Percentiles rank a stretch among this genome's conserved stretches.
Evolutionary conservation across 176 grass and related monocot genomes (phyloP).

Genomic region (Luzula sylvatica): DNA sequence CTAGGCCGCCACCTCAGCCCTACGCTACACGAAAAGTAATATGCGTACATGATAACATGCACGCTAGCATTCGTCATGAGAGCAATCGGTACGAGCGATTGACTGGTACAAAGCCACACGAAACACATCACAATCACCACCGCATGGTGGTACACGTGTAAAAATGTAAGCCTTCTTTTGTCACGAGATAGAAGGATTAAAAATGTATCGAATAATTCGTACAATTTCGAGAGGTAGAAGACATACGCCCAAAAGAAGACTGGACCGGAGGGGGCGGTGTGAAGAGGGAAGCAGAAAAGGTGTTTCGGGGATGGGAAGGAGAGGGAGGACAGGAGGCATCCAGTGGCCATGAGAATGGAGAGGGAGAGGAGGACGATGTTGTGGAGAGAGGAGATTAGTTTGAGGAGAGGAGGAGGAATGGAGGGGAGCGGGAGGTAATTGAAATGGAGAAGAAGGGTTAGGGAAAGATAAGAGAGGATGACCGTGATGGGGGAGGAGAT

Average conservation of each 20-base stretch:
- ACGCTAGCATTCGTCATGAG: slow-evolving; percentile 77
- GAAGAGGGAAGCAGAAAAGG: slow-evolving; percentile 69
- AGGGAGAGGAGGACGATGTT: slow-evolving; percentile 53
- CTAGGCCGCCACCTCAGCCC: slow-evolving; percentile 55
- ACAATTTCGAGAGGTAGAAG: slow-evolving; percentile 92
- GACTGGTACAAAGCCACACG: slow-evolving; percentile 68
- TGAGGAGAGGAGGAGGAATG: slow-evolving; percentile 20
- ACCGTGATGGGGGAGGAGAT: slow-evolving; percentile 38
- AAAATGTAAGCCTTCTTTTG: slow-evolving; percentile 67
- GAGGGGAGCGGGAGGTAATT: slow-evolving; percentile 41
- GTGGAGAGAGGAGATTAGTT: slow-evolving; percentile 43
- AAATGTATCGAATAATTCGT: slow-evolving; percentile 82
- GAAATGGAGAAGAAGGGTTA: slow-evolving; percentile 51
- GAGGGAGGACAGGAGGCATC: slow-evolving; percentile 49
- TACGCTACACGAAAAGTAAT: slow-evolving; percentile 71
- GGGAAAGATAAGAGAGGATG: slow-evolving; percentile 53
- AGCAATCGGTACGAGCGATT: slow-evolving; percentile 69
- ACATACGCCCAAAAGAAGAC: slow-evolving; percentile 95
- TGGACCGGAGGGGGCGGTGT: slow-evolving; percentile 32
- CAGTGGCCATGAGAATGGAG: slow-evolving; percentile 60
- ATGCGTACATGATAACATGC: slow-evolving; percentile 83
- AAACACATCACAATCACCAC: slow-evolving; percentile 84
- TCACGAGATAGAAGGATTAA: slow-evolving; percentile 61
- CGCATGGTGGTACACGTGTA: slow-evolving; percentile 97
- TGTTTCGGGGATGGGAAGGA: slow-evolving; percentile 12